These are phyloP conservation scores for Alternaria ventricosa DNA, from an alignment of 2,329 filamentous ascomycete genomes.

Conservation along the genomic window DNA sequence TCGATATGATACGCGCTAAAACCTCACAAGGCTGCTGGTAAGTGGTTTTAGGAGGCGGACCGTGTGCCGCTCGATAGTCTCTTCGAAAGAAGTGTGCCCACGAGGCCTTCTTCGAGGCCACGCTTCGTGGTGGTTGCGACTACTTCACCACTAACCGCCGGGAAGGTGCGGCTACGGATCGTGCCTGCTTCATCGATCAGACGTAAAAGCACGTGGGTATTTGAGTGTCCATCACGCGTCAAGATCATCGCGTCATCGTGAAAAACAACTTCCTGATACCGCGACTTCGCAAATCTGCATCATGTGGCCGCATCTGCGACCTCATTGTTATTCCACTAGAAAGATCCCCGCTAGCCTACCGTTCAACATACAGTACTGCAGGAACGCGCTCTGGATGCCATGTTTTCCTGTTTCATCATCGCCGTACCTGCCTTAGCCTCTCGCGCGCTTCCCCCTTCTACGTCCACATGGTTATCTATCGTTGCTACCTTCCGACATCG, in stretches of 20 bases:
- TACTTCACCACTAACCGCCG: background rate
- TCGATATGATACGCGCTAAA: conserved; percentile 2
- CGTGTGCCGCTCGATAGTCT: conserved; percentile 2
- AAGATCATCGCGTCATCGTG: background rate
- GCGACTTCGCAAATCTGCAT: background rate
- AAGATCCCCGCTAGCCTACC: background rate
- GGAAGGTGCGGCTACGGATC: background rate
- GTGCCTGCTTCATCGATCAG: background rate
- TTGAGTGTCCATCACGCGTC: background rate
- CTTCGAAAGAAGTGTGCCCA: background rate
- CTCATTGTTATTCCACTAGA: background rate
- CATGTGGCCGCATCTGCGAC: conserved; percentile 9
- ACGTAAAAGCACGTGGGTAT: background rate
- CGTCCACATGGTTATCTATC: background rate
- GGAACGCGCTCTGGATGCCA: conserved; percentile 7
- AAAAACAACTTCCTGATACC: background rate
- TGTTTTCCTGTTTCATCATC: conserved; percentile 1
- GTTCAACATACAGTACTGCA: conserved; percentile 3
- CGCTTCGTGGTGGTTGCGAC: background rate
- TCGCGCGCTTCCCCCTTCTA: background rate
- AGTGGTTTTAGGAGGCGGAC: background rate
- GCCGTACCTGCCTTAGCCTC: conserved; percentile 17
- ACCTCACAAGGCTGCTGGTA: background rate
- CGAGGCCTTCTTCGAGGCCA: background rate
- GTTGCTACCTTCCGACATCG: background rate